Evolutionary conservation across 2,329 filamentous ascomycete species (phyloP), one percentile per base, ranked within the genome.

Genomic region (Nannizziopsis barbatae): DNA sequence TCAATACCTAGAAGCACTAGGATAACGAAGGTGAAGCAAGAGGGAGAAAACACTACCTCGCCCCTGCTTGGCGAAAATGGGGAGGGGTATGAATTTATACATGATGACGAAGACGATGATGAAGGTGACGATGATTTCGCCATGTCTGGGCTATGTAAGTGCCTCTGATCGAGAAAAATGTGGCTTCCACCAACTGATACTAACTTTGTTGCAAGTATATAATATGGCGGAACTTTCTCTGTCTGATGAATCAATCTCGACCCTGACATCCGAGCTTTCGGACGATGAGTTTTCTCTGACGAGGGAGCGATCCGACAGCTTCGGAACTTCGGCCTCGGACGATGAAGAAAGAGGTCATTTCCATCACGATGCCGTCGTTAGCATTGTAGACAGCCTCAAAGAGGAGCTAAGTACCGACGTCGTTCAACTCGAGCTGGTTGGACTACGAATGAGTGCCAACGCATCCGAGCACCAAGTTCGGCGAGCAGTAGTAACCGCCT

Each of bases 401-500:
- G 77, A 80, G 52, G 83, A 81, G 17, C 72, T 79, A 43, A 77
- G 79, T 11, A 78, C 80, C 9, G 86, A 93, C 62, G 92, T 94
- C 54, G 89, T 95, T 59, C 87, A 90, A 63, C 77, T 96, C 31
- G 92, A 98, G 64, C 84, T 98, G 53, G 94, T 89, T 72, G 86
- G 87, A 41, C 74, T 96, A n/a, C 83, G 90, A 9, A 86, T 98
- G 65, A 84, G 83, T 47, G 86, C 85, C 59, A 87, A 96, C 60
- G 92, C 92, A 2, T 89, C 87, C 1, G 90, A 95, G 60, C 77
- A 83, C 55, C 84, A 92, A 65, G 86, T 96, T 60, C 85, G 90
- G 39, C 82, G 83, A 31, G 88, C 92, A 12, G 82, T 96, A 18
- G 86, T 86, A 2, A 79, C 83, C 1, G 85, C 89, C 0, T 90